phyloP scores from a whole-genome alignment of 176 grass and related monocot species.

The Eragrostis curvula region DNA sequence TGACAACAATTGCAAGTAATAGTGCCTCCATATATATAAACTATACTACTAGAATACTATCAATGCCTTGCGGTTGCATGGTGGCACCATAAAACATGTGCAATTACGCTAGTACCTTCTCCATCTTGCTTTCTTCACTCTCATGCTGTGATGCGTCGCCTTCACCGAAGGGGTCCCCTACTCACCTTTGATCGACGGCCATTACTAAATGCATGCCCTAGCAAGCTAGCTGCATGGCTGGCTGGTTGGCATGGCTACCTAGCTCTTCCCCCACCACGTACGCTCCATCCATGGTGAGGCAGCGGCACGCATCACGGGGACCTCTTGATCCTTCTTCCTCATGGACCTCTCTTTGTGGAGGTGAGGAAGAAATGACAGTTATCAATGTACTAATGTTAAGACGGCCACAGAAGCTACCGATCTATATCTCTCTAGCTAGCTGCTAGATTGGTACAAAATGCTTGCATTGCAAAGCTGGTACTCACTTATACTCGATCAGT shows the following conservation, averaged over 20 bases:
- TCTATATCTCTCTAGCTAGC: not conserved
- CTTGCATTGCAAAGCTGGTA: slow-evolving; percentile 17
- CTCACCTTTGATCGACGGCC: slow-evolving; percentile 32
- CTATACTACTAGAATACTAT: not conserved
- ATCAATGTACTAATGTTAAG: slow-evolving; percentile 19
- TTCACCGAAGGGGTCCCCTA: slow-evolving; percentile 44
- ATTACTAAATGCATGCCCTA: slow-evolving; percentile 57
- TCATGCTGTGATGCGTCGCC: slow-evolving; percentile 36
- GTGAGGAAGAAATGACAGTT: slow-evolving; percentile 18
- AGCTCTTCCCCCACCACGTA: slow-evolving; percentile 47
- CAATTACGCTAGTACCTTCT: not conserved
- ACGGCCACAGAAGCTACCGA: not conserved
- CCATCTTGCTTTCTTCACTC: slow-evolving; percentile 10
- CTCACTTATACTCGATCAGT: not conserved
- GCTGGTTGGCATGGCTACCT: slow-evolving; percentile 3
- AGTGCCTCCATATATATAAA: not conserved
- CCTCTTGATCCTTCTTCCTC: slow-evolving; percentile 19
- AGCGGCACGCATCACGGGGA: slow-evolving; percentile 47
- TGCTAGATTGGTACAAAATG: slow-evolving; percentile 35
- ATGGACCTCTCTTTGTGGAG: not conserved
- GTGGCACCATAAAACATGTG: not conserved
- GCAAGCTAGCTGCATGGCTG: slow-evolving; percentile 6
- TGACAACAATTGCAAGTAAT: not conserved
- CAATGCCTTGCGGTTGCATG: not conserved
- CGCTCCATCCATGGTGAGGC: slow-evolving; percentile 33